These are phyloP conservation scores for Solanum pinnatisectum DNA, from an alignment of 257 asterid species.

Conservation along the genomic window DNA sequence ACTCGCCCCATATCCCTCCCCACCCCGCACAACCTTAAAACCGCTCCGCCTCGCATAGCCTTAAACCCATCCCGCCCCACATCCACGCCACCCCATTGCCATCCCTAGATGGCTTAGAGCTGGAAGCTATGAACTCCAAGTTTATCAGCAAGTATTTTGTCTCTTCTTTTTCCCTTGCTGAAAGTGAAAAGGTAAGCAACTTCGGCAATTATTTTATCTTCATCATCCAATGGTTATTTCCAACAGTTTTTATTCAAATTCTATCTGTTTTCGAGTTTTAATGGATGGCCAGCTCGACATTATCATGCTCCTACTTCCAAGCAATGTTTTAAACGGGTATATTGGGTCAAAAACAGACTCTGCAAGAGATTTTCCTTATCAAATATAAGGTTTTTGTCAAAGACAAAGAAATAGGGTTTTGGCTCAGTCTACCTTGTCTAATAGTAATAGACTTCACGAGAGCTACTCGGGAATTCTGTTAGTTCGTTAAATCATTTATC, in stretches of 20 bases:
- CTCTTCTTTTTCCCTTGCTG: not conserved
- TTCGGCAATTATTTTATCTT: not conserved
- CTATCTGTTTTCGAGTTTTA: not conserved
- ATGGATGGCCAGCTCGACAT: not conserved
- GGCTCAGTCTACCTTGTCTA: not conserved
- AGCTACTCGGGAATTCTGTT: not conserved
- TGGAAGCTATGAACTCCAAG: not conserved
- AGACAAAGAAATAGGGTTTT: not conserved
- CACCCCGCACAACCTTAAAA: not conserved
- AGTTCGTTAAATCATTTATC: not conserved
- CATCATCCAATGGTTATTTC: not conserved
- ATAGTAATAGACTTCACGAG: not conserved
- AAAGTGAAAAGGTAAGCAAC: not conserved
- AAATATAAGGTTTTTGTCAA: not conserved
- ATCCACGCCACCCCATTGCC: not conserved
- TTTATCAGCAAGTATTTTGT: not conserved
- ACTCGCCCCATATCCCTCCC: not conserved
- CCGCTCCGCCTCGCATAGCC: not conserved
- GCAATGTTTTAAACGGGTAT: not conserved
- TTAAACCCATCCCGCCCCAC: not conserved
- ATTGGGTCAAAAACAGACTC: not conserved
- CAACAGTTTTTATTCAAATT: not conserved
- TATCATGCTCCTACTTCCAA: not conserved
- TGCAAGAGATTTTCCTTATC: not conserved
- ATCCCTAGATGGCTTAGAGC: not conserved